Base-by-base conservation (phyloP, 257 asterid genomes). In the Solanum lycopersicoides region DNA sequence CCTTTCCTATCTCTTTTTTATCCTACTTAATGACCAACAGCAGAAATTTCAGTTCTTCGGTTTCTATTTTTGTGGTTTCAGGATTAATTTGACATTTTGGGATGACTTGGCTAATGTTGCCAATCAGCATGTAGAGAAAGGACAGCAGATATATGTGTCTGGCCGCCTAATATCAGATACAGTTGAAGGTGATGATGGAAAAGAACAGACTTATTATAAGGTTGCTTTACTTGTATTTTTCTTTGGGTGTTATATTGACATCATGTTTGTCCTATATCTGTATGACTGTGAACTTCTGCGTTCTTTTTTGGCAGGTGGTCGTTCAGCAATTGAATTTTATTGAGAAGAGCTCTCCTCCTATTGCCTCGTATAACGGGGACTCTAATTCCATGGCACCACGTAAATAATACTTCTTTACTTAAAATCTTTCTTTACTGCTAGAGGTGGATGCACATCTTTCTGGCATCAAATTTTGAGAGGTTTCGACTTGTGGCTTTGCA, bases 91-190 rank as follows among this genome's bases (percentile, higher is more conserved):
- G 89, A 87, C 75, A 71, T 87, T 87, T 73, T 87, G 89, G 85
- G 72, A 86, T 86, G 86, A 77, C 30, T 86, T 86, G 86, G 85
- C 85, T 86, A 50, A 37, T 86, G 76, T 86, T 77, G 85, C 77
- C 60, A 42, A 75, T 47, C 88, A 59, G 23, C 95, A 97, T 90
- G 92, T 97, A 23, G 98, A 96, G 90, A 95, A 94, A 93, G 98
- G 98, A 68, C 93, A 95, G 18, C 99, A 97, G 88, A 93, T 97
- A 87, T 92, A 92, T 28, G 95, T 97, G 69, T 89, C 95, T 34
- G 99, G 99, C 86, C 98, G 98, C 74, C 88, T 96, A 39, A 91
- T 93, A 86, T 90, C 98, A 6, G 99, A 96, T 91, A 94, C 98
- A 21, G 95, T 94, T 87, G 96, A 95, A 90, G 91, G 72, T 84